A percentile compares a stretch with the other conserved stretches of the same genome.
phyloP scores from a whole-genome alignment of 331 rosid species.

The Malus hybrid region DNA sequence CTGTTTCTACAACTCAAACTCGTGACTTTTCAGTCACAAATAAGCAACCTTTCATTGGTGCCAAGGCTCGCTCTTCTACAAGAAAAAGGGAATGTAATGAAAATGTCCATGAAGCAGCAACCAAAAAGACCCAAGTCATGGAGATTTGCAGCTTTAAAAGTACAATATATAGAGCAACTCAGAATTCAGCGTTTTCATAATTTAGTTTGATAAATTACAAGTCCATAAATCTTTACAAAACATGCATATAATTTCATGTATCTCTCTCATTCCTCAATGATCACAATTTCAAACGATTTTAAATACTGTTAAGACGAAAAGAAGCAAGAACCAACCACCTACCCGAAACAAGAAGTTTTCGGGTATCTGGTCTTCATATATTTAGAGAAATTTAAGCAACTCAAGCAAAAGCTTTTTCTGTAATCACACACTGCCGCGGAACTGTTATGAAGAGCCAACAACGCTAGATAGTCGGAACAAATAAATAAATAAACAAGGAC shows the following conservation, averaged over 20 bases:
- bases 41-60: no score
- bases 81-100: no score
- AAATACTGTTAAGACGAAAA: neutral
- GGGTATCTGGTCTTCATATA: neutral
- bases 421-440: neutral
- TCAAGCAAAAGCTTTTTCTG: neutral
- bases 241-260: conserved; percentile 1
- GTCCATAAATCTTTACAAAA: conserved; percentile 5
- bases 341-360: conserved; percentile 8
- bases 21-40: no score
- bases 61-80: no score
- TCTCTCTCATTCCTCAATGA: conserved; percentile 9
- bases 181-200: neutral
- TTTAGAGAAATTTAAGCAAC: neutral
- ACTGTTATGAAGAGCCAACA: neutral
- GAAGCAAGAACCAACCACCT: neutral
- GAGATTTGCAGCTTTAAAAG: neutral
- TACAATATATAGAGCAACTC: neutral
- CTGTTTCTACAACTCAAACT: no score
- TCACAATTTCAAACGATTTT: conserved; percentile 6
- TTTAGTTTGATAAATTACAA: conserved; percentile 2
- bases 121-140: neutral
- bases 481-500: neutral
- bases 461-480: neutral
- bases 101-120: no score